These are phyloP conservation scores for Chlamydomonas applanata DNA, from an alignment of 139 green algal genomes.

Conservation along the genomic window DNA sequence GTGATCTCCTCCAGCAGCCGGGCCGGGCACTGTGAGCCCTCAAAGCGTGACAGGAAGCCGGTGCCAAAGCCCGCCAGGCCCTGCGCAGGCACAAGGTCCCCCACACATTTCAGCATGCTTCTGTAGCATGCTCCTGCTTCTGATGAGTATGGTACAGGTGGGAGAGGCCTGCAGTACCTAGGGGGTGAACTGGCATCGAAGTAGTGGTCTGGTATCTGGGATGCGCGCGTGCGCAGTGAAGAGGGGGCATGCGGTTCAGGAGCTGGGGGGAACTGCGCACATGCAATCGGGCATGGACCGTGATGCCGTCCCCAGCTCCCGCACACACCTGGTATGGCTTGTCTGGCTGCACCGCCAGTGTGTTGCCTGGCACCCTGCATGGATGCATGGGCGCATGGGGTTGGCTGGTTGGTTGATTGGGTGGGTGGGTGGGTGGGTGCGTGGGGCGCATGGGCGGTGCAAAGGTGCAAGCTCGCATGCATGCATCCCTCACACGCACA, in stretches of 20 bases:
- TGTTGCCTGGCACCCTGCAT: constrained; percentile 90
- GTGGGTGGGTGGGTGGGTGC: too few species aligned
- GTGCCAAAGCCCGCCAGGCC: constrained; percentile 67
- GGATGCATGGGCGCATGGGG: neutral
- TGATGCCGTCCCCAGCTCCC: neutral
- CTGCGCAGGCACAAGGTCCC: constrained; percentile 12
- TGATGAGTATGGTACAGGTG: too few species aligned
- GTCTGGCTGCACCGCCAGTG: constrained; percentile 90
- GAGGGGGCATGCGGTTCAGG: too few species aligned
- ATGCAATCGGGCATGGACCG: neutral
- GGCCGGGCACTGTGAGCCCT: constrained; percentile 76
- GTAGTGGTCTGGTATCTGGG: too few species aligned
- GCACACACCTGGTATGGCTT: constrained; percentile 83
- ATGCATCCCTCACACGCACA: too few species aligned
- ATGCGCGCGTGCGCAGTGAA: too few species aligned
- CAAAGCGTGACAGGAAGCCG: constrained; percentile 93
- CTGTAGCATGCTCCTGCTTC: neutral
- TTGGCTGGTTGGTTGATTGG: too few species aligned
- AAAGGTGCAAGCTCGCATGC: too few species aligned
- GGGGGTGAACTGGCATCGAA: too few species aligned
- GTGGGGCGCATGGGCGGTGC: too few species aligned
- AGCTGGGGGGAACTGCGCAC: neutral
- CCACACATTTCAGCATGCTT: too few species aligned
- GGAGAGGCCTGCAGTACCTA: too few species aligned
- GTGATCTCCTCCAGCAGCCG: constrained; percentile 89